A percentile compares a stretch with the other conserved stretches of the same genome.
Evolutionary conservation across 805 yeast species (phyloP).

Genomic region (Suhomyces prunicola): DNA sequence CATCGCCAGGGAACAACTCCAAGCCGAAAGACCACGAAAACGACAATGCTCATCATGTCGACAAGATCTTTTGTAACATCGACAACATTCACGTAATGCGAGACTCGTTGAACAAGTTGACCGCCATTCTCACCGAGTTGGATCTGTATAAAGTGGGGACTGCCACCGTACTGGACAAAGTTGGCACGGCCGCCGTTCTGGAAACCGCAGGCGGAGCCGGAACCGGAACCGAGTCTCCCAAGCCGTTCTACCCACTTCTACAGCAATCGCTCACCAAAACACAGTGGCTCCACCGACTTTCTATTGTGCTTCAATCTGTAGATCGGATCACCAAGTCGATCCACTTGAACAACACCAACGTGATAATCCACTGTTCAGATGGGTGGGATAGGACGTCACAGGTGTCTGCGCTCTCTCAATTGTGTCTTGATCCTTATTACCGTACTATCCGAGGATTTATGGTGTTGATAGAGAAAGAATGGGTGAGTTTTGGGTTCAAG

Average conservation of each 20-base stretch:
- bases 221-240: neutral
- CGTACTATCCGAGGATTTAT: constrained; percentile 87
- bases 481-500: constrained; percentile 93
- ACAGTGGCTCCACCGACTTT: constrained; percentile 75
- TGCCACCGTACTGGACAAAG: neutral
- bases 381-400: constrained; percentile 99
- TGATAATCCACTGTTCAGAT: constrained; percentile 91
- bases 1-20: neutral
- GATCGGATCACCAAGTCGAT: constrained; percentile 79
- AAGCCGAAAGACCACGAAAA: constrained; percentile 5
- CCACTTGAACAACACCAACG: constrained; percentile 76
- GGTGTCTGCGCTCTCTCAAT: constrained; percentile 74
- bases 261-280: constrained; percentile 59
- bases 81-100: constrained; percentile 96
- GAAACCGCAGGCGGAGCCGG: constrained; percentile 2
- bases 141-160: constrained; percentile 49
- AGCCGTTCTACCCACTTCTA: constrained; percentile 20
- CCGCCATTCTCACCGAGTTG: constrained; percentile 61
- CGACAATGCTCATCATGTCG: constrained; percentile 34
- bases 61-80: constrained; percentile 80
- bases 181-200: neutral
- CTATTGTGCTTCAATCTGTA: constrained; percentile 67
- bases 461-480: constrained; percentile 84
- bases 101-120: constrained; percentile 67
- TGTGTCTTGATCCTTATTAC: constrained; percentile 86